phyloP scores from a whole-genome alignment of 2,329 filamentous ascomycete genomes.

The Talaromyces pinophilus region DNA sequence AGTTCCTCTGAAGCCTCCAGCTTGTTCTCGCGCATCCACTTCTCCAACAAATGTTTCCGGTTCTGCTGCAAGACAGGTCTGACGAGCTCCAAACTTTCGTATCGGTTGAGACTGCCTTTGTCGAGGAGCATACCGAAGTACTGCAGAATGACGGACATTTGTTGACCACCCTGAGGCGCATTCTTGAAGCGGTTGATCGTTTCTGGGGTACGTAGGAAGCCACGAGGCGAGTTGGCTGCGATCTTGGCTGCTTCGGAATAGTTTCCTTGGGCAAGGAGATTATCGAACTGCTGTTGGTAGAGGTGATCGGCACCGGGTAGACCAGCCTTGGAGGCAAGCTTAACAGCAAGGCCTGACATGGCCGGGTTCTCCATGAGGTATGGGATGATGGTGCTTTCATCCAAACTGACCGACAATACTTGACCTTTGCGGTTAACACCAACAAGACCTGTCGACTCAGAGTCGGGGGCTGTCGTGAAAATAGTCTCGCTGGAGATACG shows the following conservation, averaged over 20 bases:
- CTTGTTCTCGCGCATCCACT: constrained; percentile 97
- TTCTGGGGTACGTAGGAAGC: constrained; percentile 89
- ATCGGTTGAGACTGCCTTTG: constrained; percentile 87
- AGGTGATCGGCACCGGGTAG: constrained; percentile 92
- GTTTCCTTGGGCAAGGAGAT: constrained; percentile 75
- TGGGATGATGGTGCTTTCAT: constrained; percentile 86
- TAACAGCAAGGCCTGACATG: constrained; percentile 90
- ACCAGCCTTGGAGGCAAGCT: constrained; percentile 90
- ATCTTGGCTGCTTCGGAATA: constrained; percentile 91
- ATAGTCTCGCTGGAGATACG: constrained; percentile 99
- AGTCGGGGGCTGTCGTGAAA: constrained; percentile 87
- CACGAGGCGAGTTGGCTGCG: constrained; percentile 92
- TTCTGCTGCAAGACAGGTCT: constrained; percentile 90
- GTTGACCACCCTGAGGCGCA: constrained; percentile 65
- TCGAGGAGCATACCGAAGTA: constrained; percentile 98
- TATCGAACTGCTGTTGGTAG: constrained; percentile 90
- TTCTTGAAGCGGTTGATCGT: constrained; percentile 97
- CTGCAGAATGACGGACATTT: constrained; percentile 91
- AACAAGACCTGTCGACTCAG: constrained; percentile 81
- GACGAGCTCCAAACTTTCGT: constrained; percentile 91
- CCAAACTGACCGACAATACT: constrained; percentile 88
- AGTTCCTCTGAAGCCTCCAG: constrained; percentile 94
- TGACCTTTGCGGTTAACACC: constrained; percentile 98
- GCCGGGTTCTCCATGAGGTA: constrained; percentile 96
- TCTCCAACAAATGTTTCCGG: constrained; percentile 92